Evolutionary conservation across 2,329 filamentous ascomycete genomes (phyloP).

Genomic region (Tolypocladium endophyticum): DNA sequence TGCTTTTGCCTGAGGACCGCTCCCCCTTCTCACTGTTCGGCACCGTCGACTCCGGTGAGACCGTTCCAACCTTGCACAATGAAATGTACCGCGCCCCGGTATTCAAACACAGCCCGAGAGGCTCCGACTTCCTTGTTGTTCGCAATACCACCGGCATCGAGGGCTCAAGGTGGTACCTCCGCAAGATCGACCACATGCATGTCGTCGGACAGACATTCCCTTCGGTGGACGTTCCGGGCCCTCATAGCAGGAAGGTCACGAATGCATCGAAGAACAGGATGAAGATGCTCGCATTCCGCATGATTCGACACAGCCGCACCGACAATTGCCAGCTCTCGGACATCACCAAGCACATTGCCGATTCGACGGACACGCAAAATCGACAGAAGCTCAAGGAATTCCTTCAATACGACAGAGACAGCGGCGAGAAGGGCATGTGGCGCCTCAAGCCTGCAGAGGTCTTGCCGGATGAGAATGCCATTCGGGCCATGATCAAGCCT

Average conservation of each 20-base stretch:
- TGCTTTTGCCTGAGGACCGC: conserved; percentile 85
- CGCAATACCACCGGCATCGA: conserved; percentile 68
- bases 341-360: conserved; percentile 84
- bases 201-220: conserved; percentile 91
- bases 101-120: conserved; percentile 71
- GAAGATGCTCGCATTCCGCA: conserved; percentile 89
- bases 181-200: conserved; percentile 83
- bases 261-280: conserved; percentile 94
- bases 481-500: conserved; percentile 83
- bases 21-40: conserved; percentile 95
- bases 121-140: conserved; percentile 78
- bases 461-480: conserved; percentile 68
- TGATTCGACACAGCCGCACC: conserved; percentile 67
- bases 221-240: conserved; percentile 82
- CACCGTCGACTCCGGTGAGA: conserved; percentile 82
- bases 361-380: conserved; percentile 90
- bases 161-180: conserved; percentile 73
- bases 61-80: conserved; percentile 84
- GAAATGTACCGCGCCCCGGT: conserved; percentile 91
- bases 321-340: conserved; percentile 65
- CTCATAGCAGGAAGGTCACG: conserved; percentile 88
- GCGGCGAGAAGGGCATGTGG: conserved; percentile 65
- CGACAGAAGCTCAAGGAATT: conserved; percentile 97
- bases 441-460: conserved; percentile 61
- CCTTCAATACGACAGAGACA: conserved; percentile 76